These are phyloP conservation scores for Neurospora sp. DNA, from an alignment of 2,329 filamentous ascomycete species.

Conservation along the genomic window DNA sequence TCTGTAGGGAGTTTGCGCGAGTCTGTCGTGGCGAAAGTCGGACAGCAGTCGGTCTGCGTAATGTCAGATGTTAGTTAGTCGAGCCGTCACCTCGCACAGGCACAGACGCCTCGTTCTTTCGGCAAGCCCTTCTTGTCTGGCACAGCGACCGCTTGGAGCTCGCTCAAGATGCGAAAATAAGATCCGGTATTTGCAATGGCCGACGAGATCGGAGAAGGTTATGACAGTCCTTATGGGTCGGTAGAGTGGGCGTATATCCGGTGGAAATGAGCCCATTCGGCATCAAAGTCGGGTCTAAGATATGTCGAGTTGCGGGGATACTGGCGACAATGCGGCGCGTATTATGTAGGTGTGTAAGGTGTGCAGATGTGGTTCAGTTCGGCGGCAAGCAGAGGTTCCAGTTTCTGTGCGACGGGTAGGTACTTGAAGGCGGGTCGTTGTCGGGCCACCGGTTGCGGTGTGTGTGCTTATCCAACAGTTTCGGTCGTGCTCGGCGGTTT, in stretches of 20 bases:
- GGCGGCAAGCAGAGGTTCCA: slow-evolving; percentile 5
- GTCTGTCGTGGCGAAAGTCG: slow-evolving; percentile 16
- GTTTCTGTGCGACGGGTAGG: slow-evolving; percentile 4
- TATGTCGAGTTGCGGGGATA: neutral
- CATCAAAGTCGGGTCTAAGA: neutral
- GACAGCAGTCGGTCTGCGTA: slow-evolving; percentile 18
- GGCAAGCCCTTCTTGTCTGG: neutral
- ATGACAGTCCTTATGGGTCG: neutral
- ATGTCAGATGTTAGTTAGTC: slow-evolving; percentile 21
- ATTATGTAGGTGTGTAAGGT: slow-evolving; percentile 9
- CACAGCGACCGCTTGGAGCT: neutral
- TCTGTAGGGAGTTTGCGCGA: slow-evolving; percentile 1
- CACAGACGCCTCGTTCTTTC: neutral
- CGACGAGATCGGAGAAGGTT: neutral
- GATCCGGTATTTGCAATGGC: neutral
- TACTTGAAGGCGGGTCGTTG: slow-evolving; percentile 3
- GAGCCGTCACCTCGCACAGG: slow-evolving; percentile 13
- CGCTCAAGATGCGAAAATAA: neutral
- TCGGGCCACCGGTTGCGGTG: slow-evolving; percentile 9
- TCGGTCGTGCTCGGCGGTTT: slow-evolving; percentile 13
- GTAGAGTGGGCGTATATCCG: neutral
- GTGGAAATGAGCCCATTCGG: neutral
- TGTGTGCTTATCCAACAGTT: slow-evolving; percentile 4
- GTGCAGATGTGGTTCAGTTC: neutral
- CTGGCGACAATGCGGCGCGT: slow-evolving; percentile 11